Conservation (phyloP, 2,329 filamentous ascomycete species). For the Microdochium trichocladiopsis region DNA sequence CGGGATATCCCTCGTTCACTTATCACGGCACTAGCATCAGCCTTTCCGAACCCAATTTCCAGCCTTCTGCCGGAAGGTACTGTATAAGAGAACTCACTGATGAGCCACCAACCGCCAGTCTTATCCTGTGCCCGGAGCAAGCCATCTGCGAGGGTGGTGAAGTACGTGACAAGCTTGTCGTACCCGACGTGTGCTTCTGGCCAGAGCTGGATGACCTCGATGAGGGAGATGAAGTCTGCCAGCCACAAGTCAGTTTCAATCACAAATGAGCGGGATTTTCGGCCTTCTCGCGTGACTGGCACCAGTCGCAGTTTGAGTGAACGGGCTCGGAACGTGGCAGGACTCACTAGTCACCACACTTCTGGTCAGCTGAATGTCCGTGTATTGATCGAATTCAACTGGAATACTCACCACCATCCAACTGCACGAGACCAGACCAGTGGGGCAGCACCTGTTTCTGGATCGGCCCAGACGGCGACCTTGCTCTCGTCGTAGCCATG, state of each 20-base stretch:
- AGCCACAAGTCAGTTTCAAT: no score
- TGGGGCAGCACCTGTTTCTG: constrained; percentile 36
- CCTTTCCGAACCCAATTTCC: no score
- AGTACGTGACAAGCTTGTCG: constrained; percentile 28
- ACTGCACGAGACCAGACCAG: constrained; percentile 43
- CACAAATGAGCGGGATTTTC: no score
- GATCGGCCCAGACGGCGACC: constrained; percentile 39
- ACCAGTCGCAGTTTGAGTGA: no score
- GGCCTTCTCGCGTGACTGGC: no score
- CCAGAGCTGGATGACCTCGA: constrained; percentile 38
- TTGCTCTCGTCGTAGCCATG: constrained; percentile 44
- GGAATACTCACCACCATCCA: constrained; percentile 30
- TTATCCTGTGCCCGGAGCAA: constrained; percentile 33
- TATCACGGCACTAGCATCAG: not conserved
- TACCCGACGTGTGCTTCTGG: constrained; percentile 26
- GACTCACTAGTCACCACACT: not conserved
- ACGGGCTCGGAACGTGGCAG: no score
- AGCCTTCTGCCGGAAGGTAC: no score
- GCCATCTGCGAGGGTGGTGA: constrained; percentile 30
- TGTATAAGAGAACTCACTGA: constrained; percentile 20
- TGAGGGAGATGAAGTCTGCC: constrained; percentile 32
- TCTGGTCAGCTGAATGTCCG: not conserved
- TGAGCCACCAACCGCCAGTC: constrained; percentile 48
- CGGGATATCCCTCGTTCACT: constrained; percentile 38
- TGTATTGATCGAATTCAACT: not conserved